phyloP scores from a whole-genome alignment of 192 early-diverging fungal species.

The Coemansia umbellata region DNA sequence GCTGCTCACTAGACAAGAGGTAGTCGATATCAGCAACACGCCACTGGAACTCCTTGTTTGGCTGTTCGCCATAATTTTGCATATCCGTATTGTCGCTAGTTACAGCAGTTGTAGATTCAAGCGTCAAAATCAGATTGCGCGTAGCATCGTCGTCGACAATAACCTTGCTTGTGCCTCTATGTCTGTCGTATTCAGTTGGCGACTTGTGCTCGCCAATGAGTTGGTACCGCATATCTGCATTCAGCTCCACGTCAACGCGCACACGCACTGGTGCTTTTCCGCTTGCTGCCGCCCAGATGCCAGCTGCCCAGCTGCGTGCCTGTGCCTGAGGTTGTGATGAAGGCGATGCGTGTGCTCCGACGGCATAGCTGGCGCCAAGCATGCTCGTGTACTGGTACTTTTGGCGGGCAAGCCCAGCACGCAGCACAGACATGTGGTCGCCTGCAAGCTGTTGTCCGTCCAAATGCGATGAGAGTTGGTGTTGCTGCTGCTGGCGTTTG shows the following conservation, averaged over 20 bases:
- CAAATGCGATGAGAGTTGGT: not conserved
- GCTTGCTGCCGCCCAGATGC: not conserved
- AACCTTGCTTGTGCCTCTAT: constrained; percentile 17
- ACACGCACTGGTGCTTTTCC: constrained; percentile 16
- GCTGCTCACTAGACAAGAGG: constrained; percentile 33
- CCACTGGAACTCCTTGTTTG: constrained; percentile 28
- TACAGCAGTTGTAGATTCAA: constrained; percentile 12
- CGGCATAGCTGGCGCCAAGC: constrained; percentile 18
- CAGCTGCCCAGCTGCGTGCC: not conserved
- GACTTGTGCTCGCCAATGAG: constrained; percentile 13
- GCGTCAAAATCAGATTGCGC: constrained; percentile 35
- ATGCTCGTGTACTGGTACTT: constrained; percentile 20
- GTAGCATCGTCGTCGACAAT: constrained; percentile 41
- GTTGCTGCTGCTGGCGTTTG: not conserved
- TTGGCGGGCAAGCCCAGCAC: constrained; percentile 23
- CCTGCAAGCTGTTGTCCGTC: no score
- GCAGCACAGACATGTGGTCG: constrained; percentile 18
- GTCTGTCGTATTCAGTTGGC: constrained; percentile 18
- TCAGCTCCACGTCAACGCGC: constrained; percentile 31
- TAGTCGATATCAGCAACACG: constrained; percentile 43
- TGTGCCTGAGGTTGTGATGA: no score
- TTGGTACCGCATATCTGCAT: constrained; percentile 32
- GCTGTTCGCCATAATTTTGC: no score
- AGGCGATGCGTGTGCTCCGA: not conserved
- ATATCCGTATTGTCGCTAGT: not conserved